Conservation (phyloP, 345 rosid genomes). For the Populus davidiana region DNA sequence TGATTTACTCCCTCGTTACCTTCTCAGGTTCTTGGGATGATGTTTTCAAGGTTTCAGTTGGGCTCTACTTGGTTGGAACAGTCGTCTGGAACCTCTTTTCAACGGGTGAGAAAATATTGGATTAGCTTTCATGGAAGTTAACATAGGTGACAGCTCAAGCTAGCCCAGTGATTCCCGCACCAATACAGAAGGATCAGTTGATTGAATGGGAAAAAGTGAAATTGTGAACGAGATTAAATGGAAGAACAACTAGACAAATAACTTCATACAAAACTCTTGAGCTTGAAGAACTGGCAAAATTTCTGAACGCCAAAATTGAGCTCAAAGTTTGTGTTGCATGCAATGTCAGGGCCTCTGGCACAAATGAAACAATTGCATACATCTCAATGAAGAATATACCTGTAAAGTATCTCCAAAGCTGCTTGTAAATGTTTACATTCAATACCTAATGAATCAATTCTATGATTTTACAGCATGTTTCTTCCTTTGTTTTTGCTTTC, state of each 20-base stretch:
- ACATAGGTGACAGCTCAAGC: constrained; percentile 4
- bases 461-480: background rate
- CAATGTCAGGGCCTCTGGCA: background rate
- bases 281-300: constrained; percentile 16
- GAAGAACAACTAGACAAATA: background rate
- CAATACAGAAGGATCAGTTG: background rate
- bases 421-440: constrained; percentile 20
- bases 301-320: constrained; percentile 14
- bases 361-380: background rate
- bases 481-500: background rate
- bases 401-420: constrained; percentile 21
- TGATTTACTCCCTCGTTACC: background rate
- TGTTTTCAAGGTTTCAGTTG: constrained; percentile 83
- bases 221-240: background rate
- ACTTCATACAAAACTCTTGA: background rate
- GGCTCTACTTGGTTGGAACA: constrained; percentile 80
- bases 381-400: constrained; percentile 11
- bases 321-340: background rate
- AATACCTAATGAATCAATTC: constrained; percentile 8
- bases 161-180: constrained; percentile 12
- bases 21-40: constrained; percentile 90
- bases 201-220: constrained; percentile 8
- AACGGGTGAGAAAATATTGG: constrained; percentile 84
- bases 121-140: constrained; percentile 31
- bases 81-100: constrained; percentile 85